These are phyloP conservation scores for Komagataella kurtzmanii DNA, from an alignment of 805 yeast genomes.

Conservation along the genomic window DNA sequence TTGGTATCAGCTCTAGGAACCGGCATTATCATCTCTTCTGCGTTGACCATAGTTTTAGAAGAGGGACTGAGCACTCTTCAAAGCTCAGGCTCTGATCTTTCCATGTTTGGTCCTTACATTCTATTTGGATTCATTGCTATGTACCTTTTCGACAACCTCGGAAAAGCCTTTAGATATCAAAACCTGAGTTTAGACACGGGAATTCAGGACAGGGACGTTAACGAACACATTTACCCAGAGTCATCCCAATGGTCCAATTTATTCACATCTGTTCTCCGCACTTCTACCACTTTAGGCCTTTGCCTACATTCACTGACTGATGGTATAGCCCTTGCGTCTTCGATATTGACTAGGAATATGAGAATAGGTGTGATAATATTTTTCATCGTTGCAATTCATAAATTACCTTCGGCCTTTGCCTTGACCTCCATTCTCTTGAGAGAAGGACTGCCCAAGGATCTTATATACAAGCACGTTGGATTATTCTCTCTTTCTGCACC, in stretches of 20 bases:
- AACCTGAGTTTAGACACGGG: neutral
- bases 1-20: constrained; percentile 36
- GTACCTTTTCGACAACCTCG: constrained; percentile 28
- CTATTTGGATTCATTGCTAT: constrained; percentile 37
- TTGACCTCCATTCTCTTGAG: constrained; percentile 38
- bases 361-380: constrained; percentile 33
- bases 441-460: constrained; percentile 11
- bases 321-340: constrained; percentile 61
- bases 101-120: neutral
- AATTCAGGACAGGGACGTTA: neutral
- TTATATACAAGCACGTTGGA: constrained; percentile 18
- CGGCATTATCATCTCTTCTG: constrained; percentile 50
- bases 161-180: neutral
- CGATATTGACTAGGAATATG: constrained; percentile 22
- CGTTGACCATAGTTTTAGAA: constrained; percentile 46
- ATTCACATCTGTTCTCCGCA: constrained; percentile 14
- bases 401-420: constrained; percentile 66
- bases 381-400: constrained; percentile 53
- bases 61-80: constrained; percentile 43
- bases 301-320: constrained; percentile 58
- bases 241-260: neutral
- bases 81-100: constrained; percentile 6
- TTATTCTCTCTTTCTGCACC: constrained; percentile 53
- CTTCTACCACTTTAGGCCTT: constrained; percentile 47
- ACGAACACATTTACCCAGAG: constrained; percentile 10